Conservation (phyloP, 306 rosid species). For the Prunus mira region DNA sequence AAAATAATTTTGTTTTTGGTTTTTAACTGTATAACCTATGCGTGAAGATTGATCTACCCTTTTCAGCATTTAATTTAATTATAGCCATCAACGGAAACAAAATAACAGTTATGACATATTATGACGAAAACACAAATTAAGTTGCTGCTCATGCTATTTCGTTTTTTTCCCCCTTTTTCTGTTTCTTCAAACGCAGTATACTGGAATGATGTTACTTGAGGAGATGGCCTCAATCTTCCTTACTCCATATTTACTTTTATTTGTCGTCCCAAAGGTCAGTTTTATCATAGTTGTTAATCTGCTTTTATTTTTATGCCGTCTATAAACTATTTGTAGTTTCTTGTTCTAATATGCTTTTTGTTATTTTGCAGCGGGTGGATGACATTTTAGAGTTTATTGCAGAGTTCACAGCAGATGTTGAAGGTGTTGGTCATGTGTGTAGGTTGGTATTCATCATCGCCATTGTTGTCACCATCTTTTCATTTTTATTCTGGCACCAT, state of each 20-base stretch:
- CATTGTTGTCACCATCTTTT: constrained; percentile 1
- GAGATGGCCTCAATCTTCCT: constrained; percentile 97
- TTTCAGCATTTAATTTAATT: not conserved
- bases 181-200: constrained; percentile 50
- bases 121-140: not conserved
- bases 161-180: not conserved
- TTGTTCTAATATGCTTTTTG: constrained; percentile 20
- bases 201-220: constrained; percentile 96
- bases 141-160: constrained; percentile 21
- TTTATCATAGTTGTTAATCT: not conserved
- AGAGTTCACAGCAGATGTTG: constrained; percentile 73
- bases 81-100: not conserved
- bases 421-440: constrained; percentile 99
- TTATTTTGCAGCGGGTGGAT: constrained; percentile 73
- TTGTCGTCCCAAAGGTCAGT: constrained; percentile 78
- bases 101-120: not conserved
- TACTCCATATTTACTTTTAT: constrained; percentile 85
- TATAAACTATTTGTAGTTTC: not conserved
- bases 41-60: not conserved
- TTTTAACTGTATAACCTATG: too few species aligned
- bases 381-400: constrained; percentile 83
- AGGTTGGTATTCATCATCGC: constrained; percentile 46
- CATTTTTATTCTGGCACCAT: constrained; percentile 1
- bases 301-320: constrained; percentile 8
- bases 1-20: not conserved